A percentile compares a stretch with the other conserved stretches of the same genome.
Evolutionary conservation across 345 rosid genomes (phyloP).

Genomic region (Erysimum cheiranthoides): DNA sequence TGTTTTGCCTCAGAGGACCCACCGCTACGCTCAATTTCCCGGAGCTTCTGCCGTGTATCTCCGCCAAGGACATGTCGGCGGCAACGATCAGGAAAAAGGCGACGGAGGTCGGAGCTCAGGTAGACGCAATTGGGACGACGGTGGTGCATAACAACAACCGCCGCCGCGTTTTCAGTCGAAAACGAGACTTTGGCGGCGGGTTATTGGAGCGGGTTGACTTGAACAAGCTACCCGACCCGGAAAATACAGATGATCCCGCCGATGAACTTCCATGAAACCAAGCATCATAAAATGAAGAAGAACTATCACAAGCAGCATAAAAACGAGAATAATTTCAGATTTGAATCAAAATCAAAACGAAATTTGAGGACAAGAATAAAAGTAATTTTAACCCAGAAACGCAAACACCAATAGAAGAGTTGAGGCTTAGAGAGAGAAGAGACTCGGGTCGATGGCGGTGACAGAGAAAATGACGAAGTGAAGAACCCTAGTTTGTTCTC

Average conservation of each 20-base stretch:
- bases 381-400: too few relatives aligned
- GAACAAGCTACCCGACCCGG: constrained; percentile 91
- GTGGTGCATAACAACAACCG: constrained; percentile 38
- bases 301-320: too few relatives aligned
- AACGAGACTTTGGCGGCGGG: constrained; percentile 38
- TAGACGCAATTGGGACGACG: constrained; percentile 69
- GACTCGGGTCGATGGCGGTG: too few relatives aligned
- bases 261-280: too few relatives aligned
- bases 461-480: too few relatives aligned
- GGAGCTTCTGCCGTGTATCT: constrained; percentile 59
- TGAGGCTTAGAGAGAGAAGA: too few relatives aligned
- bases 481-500: too few relatives aligned
- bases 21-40: constrained; percentile 82
- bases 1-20: constrained; percentile 82
- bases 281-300: too few relatives aligned
- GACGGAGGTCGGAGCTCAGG: constrained; percentile 85
- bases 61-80: constrained; percentile 69
- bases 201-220: constrained; percentile 69
- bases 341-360: too few relatives aligned
- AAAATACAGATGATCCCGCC: constrained; percentile 58
- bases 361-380: too few relatives aligned
- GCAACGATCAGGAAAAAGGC: constrained; percentile 81
- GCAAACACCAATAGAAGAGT: too few relatives aligned
- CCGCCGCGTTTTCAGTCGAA: constrained; percentile 41
- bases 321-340: too few relatives aligned